Evolutionary conservation across 2,329 filamentous ascomycete genomes (phyloP).

Genomic region (Pseudomassariella vexata): DNA sequence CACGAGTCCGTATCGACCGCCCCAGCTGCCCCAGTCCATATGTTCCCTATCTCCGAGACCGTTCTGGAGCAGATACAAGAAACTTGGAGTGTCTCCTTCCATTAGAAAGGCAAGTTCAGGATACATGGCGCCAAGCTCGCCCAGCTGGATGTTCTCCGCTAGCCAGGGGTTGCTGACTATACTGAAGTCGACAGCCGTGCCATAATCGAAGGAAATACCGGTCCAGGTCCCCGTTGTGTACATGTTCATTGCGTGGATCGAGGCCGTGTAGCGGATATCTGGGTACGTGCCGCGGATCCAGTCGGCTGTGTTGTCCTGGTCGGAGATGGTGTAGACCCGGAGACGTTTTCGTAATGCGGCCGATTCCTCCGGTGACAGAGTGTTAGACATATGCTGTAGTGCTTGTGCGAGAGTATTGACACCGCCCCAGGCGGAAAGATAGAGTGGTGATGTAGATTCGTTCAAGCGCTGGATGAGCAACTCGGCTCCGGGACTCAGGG

Average conservation of each 20-base stretch:
- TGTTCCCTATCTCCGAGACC: conserved; percentile 34
- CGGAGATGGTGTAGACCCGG: conserved; percentile 41
- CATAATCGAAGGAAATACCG: conserved; percentile 36
- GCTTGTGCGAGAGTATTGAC: conserved; percentile 42
- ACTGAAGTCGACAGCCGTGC: background rate
- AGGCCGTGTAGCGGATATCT: conserved; percentile 41
- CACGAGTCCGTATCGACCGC: conserved; percentile 33
- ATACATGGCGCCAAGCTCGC: conserved; percentile 27
- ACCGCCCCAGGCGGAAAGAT: conserved; percentile 44
- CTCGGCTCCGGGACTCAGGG: conserved; percentile 30
- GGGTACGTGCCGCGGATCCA: conserved; percentile 44
- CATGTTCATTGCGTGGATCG: conserved; percentile 41
- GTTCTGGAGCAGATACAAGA: conserved; percentile 38
- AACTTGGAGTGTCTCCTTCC: conserved; percentile 39
- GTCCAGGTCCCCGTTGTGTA: conserved; percentile 50
- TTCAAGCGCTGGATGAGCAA: conserved; percentile 21
- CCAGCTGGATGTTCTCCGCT: conserved; percentile 38
- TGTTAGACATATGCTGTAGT: conserved; percentile 29
- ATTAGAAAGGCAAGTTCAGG: conserved; percentile 37
- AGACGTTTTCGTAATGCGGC: conserved; percentile 13
- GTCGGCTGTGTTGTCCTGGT: conserved; percentile 42
- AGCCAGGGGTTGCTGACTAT: conserved; percentile 38
- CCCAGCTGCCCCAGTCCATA: conserved; percentile 37
- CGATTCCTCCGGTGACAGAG: conserved; percentile 21
- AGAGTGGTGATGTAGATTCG: conserved; percentile 34